Evolutionary conservation across 2,329 filamentous ascomycete species (phyloP).

Genomic region (Diplodia intermedia): DNA sequence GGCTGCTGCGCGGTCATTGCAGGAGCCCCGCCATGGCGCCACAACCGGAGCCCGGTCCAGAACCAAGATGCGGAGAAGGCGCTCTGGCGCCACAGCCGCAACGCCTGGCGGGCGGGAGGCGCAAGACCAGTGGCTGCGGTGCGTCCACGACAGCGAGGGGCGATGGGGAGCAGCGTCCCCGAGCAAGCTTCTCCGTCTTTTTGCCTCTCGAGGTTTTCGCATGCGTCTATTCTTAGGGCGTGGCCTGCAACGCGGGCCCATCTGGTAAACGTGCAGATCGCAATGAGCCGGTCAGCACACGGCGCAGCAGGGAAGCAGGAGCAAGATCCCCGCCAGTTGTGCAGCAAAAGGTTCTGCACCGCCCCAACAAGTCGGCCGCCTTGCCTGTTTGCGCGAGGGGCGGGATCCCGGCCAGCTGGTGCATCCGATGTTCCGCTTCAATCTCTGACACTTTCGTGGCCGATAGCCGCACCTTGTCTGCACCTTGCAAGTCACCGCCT

Average conservation of each 20-base stretch:
- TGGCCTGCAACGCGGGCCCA: not conserved
- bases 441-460: not conserved
- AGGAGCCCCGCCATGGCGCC: slow-evolving; percentile 11
- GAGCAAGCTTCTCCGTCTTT: not conserved
- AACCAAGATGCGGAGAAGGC: slow-evolving; percentile 5
- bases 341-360: not conserved
- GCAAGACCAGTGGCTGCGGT: not conserved
- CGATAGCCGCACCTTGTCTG: slow-evolving; percentile 20
- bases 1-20: slow-evolving; percentile 9
- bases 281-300: slow-evolving; percentile 14
- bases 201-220: not conserved
- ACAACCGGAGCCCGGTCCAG: slow-evolving; percentile 15
- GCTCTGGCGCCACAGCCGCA: slow-evolving; percentile 17
- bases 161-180: not conserved
- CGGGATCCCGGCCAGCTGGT: slow-evolving; percentile 6
- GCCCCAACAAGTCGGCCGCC: slow-evolving; percentile 2
- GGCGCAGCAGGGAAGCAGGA: slow-evolving; percentile 14
- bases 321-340: not conserved
- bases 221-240: slow-evolving; percentile 1
- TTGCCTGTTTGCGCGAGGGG: not conserved
- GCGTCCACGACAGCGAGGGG: not conserved
- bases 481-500: slow-evolving; percentile 11
- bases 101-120: not conserved
- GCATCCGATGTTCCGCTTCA: slow-evolving; percentile 16
- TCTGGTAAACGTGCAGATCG: slow-evolving; percentile 12